Base-by-base conservation (phyloP, 495 filamentous ascomycete genomes). In the Amniculicola lignicola region DNA sequence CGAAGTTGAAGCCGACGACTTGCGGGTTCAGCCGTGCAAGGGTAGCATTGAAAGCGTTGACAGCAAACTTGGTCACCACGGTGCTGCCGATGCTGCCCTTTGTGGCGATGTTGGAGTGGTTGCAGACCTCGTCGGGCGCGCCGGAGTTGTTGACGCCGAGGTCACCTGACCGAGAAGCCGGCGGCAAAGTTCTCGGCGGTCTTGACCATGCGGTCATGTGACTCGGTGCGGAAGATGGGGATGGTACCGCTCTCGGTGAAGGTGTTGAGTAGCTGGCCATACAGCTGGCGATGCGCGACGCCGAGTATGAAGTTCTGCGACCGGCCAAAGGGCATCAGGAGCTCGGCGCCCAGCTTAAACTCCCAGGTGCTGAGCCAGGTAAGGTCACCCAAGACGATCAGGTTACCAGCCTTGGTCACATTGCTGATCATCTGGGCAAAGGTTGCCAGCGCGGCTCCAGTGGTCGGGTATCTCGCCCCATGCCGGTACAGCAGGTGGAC, bases 271-370 rank as follows among this genome's bases (percentile, higher is more conserved):
- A 76, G 63, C 35, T 75, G 66, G 16, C 72, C 73, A 54, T 77
- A 77, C 7, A 74, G 70, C 27, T 70, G 67, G 6, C 74, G 69
- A 48, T 77, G 82, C 6, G 78, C 77, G 14, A 77, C 74, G 1
- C 80, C 80, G 6, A 81, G 70, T 15, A 82, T 67, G 47, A 82
- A 81, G 54, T 76, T 79, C 55, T 84, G 81, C 47, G 18, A 23
- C 36, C 54, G 54, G 25, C 54, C 54, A 24, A 54, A 59, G 31
- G 54, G 54, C 10, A 49, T 59, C 12, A 60, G 56, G 21, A 60
- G 49, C 41, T 60, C 50, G 24, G 56, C 56, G 21, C 56, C 56
- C 21, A 60, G 56, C 38, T 56, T 55, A 46, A 56, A 60, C 3
- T 51, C 48, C 56, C 56, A 60, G 25, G 45, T 23, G 10, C 5